Evolutionary conservation across 139 green algal species (phyloP).

Genomic region (Closterium sp.): DNA sequence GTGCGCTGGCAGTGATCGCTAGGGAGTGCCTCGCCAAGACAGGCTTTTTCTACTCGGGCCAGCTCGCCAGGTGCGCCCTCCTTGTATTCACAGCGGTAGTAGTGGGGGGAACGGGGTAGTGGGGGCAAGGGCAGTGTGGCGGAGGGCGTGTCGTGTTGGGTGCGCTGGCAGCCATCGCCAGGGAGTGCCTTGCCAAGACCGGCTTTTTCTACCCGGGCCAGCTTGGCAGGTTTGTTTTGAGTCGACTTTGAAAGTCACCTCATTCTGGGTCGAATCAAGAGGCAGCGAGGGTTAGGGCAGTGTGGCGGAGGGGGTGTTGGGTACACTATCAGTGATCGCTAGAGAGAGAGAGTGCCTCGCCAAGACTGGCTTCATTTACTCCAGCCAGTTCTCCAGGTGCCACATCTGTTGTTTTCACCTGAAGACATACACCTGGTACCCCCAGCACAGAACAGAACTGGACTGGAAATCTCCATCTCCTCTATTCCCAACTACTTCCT

Average conservation of each 20-base stretch:
- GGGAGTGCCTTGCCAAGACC: slow-evolving; percentile 36
- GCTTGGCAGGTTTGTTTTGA: neutral
- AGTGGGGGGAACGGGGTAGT: no score
- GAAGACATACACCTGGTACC: no score
- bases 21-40: slow-evolving; percentile 37
- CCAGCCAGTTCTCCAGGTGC: no score
- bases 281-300: slow-evolving; percentile 3
- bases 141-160: slow-evolving; percentile 26
- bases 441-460: no score
- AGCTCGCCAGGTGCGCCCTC: neutral
- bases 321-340: slow-evolving; percentile 14
- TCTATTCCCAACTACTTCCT: no score
- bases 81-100: no score
- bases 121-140: slow-evolving; percentile 12
- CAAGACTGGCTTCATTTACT: slow-evolving; percentile 50
- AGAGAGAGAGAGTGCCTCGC: slow-evolving; percentile 29
- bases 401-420: no score
- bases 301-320: slow-evolving; percentile 28
- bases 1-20: slow-evolving; percentile 20
- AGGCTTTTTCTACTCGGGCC: slow-evolving; percentile 49
- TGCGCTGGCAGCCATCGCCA: slow-evolving; percentile 19
- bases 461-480: no score
- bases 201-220: slow-evolving; percentile 49
- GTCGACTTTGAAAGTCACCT: no score
- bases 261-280: no score